Conservation (phyloP, 371 early-diverging fungal genomes). For the Gilbertella persicaria region DNA sequence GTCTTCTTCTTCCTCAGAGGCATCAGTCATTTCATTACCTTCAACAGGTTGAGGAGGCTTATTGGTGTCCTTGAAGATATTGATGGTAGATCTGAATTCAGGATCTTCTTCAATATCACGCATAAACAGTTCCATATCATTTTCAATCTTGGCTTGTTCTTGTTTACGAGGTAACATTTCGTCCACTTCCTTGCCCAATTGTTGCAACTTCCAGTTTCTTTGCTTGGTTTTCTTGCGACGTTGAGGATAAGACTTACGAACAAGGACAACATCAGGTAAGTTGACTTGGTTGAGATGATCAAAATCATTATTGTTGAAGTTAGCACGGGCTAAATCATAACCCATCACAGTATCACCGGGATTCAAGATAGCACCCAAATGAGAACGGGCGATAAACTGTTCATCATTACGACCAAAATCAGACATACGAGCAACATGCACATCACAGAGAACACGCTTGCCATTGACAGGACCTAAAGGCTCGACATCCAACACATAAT, state of each 20-base stretch:
- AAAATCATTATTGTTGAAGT: constrained; percentile 90
- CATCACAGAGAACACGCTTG: constrained; percentile 75
- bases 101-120: constrained; percentile 96
- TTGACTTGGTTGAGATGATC: constrained; percentile 62
- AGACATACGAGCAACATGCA: constrained; percentile 76
- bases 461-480: constrained; percentile 76
- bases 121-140: constrained; percentile 88
- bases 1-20: constrained; percentile 62
- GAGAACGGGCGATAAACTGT: constrained; percentile 86
- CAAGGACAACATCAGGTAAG: constrained; percentile 87
- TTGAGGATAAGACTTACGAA: constrained; percentile 90
- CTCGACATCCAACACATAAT: constrained; percentile 93
- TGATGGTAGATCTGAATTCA: constrained; percentile 90
- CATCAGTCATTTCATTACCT: constrained; percentile 52
- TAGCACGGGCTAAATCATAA: constrained; percentile 85
- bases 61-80: constrained; percentile 78
- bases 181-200: constrained; percentile 85
- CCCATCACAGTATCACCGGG: constrained; percentile 93
- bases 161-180: constrained; percentile 77
- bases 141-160: constrained; percentile 72
- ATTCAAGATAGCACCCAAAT: constrained; percentile 89
- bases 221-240: constrained; percentile 83
- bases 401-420: constrained; percentile 86
- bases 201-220: constrained; percentile 91
- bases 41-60: constrained; percentile 40